Conservation (phyloP, 345 rosid species). For the Schrenkiella parvula region DNA sequence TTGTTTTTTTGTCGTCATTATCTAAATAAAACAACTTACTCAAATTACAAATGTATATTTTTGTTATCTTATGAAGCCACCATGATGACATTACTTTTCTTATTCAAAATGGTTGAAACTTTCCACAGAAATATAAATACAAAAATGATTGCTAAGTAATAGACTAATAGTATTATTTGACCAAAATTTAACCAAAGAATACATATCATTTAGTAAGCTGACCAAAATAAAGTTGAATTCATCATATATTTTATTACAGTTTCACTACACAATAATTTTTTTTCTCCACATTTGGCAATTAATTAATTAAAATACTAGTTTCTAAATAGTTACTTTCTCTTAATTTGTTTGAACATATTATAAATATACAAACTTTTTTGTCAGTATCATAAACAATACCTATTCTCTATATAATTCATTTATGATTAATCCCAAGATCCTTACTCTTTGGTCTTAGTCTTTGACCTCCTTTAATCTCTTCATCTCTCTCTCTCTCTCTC, state of each 20-base stretch:
- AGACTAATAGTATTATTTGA: neutral
- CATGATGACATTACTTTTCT: neutral
- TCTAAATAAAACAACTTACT: neutral
- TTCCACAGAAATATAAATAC: neutral
- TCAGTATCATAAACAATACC: neutral
- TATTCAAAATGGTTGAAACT: neutral
- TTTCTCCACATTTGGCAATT: neutral
- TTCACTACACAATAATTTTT: neutral
- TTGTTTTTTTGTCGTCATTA: neutral
- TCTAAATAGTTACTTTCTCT: neutral
- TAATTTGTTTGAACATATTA: neutral
- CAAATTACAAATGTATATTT: neutral
- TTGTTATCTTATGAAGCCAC: neutral
- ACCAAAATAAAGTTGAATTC: neutral
- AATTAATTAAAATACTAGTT: neutral
- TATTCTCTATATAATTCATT: slow-evolving; percentile 11
- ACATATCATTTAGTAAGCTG: neutral
- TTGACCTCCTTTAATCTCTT: slow-evolving; percentile 16
- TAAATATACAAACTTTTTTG: neutral
- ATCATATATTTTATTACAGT: neutral
- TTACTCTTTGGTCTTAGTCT: slow-evolving; percentile 5
- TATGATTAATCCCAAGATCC: slow-evolving; percentile 13
- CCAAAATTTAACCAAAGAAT: neutral
- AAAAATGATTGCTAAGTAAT: neutral
- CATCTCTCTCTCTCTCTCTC: neutral